Evolutionary conservation across 106 monocot species (phyloP).

Genomic region (Triglochin maritima): DNA sequence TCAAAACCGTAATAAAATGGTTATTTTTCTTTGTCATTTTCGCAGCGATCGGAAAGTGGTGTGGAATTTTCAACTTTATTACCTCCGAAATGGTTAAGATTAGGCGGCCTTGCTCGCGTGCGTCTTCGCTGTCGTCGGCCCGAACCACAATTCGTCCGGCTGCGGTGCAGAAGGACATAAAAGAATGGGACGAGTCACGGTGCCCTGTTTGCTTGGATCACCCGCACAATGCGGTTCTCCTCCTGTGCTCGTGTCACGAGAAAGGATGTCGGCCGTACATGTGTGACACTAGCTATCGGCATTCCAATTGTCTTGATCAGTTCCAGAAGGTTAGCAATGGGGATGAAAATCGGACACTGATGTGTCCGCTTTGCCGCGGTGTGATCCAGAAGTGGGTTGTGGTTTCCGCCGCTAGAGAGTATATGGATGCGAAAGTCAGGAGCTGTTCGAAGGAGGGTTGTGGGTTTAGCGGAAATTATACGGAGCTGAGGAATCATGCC

Average conservation of each 20-base stretch:
- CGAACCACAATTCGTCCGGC: constrained; percentile 10
- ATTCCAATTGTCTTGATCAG: constrained; percentile 93
- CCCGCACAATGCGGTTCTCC: constrained; percentile 94
- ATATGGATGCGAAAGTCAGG: constrained; percentile 57
- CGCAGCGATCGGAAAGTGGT: too few species aligned
- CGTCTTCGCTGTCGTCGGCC: neutral
- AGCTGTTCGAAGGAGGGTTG: constrained; percentile 69
- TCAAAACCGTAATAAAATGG: too few species aligned
- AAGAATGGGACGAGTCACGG: constrained; percentile 69
- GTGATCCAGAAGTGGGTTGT: constrained; percentile 38
- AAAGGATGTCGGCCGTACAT: constrained; percentile 85
- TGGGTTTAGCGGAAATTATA: constrained; percentile 42
- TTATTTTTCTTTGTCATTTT: too few species aligned
- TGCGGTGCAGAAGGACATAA: constrained; percentile 23
- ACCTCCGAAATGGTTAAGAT: too few species aligned
- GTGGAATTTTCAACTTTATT: too few species aligned
- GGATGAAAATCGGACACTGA: constrained; percentile 8
- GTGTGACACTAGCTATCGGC: constrained; percentile 89
- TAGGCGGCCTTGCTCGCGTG: too few species aligned
- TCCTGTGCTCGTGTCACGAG: constrained; percentile 50
- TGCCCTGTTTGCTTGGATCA: constrained; percentile 95
- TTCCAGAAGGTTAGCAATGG: constrained; percentile 40
- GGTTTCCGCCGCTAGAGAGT: constrained; percentile 35
- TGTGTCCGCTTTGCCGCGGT: constrained; percentile 82
- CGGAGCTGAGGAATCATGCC: constrained; percentile 72